Conservation (phyloP, 306 rosid genomes). For the Dalbergia cochinchinensis region DNA sequence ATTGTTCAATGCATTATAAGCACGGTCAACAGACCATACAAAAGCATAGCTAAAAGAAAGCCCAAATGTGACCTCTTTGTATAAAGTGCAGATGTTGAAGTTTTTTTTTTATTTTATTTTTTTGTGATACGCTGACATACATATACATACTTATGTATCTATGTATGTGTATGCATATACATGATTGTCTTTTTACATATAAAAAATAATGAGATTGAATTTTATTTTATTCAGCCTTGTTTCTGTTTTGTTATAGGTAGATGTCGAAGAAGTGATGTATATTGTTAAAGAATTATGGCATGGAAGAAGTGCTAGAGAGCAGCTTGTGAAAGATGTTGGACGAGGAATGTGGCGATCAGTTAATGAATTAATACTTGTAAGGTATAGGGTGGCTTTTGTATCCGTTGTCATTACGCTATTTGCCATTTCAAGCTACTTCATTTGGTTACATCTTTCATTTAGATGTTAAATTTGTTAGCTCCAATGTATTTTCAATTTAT, state of each 20-base stretch:
- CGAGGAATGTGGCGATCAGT: constrained; percentile 97
- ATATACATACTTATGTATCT: no score
- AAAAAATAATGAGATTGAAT: not conserved
- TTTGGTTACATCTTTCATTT: constrained; percentile 26
- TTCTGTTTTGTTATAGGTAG: constrained; percentile 64
- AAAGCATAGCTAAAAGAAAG: constrained; percentile 4
- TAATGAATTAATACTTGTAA: constrained; percentile 94
- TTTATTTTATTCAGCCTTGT: constrained; percentile 18
- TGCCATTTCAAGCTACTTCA: constrained; percentile 39
- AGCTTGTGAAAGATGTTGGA: constrained; percentile 74
- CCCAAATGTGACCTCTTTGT: constrained; percentile 8
- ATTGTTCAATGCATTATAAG: not conserved
- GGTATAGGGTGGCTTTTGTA: constrained; percentile 56
- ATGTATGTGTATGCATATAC: not conserved
- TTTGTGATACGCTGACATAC: not conserved
- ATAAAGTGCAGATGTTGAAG: constrained; percentile 4
- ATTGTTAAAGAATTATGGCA: constrained; percentile 93
- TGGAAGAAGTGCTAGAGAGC: constrained; percentile 92
- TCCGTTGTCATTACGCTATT: constrained; percentile 25
- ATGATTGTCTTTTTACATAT: not conserved
- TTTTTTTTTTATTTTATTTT: not conserved
- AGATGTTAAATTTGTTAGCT: constrained; percentile 10
- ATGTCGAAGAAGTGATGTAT: constrained; percentile 94
- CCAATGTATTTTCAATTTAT: not conserved
- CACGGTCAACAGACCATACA: not conserved